A percentile compares a stretch with the other conserved stretches of the same genome.
Conservation (phyloP, 108 stramenopile genomes). For the Licmophora abbreviata region DNA sequence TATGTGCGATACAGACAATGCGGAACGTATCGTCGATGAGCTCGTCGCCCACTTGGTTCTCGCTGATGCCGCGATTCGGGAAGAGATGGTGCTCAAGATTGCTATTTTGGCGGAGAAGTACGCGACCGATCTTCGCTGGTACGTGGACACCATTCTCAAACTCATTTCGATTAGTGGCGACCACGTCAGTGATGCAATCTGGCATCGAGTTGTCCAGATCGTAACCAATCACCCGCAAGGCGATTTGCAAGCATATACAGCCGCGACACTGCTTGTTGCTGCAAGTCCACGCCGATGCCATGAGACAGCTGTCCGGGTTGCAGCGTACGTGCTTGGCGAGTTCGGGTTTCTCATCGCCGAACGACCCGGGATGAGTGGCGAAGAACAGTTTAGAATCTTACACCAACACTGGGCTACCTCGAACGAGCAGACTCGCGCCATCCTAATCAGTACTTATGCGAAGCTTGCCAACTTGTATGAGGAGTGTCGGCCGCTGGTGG, state of each 20-base stretch:
- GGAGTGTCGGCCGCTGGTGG: slow-evolving; percentile 85
- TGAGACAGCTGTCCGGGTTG: slow-evolving; percentile 86
- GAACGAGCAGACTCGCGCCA: slow-evolving; percentile 58
- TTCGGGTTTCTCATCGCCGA: slow-evolving; percentile 96
- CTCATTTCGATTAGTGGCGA: slow-evolving; percentile 92
- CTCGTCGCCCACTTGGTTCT: slow-evolving; percentile 83
- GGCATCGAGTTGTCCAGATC: slow-evolving; percentile 97
- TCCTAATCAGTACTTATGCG: slow-evolving; percentile 90
- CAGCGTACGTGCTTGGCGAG: slow-evolving; percentile 95
- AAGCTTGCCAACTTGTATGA: slow-evolving; percentile 94
- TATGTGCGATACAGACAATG: slow-evolving; percentile 93
- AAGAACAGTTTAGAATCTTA: slow-evolving; percentile 89
- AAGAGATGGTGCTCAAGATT: slow-evolving; percentile 98
- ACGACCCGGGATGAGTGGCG: slow-evolving; percentile 83
- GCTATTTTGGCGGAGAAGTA: slow-evolving; percentile 98
- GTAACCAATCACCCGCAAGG: slow-evolving; percentile 96
- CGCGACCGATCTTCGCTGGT: slow-evolving; percentile 93
- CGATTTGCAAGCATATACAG: slow-evolving; percentile 92
- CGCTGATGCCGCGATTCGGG: slow-evolving; percentile 89
- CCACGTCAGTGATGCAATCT: slow-evolving; percentile 93
- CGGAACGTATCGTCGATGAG: slow-evolving; percentile 89
- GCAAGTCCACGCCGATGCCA: slow-evolving; percentile 83
- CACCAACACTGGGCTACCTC: slow-evolving; percentile 92
- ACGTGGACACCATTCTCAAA: slow-evolving; percentile 95
- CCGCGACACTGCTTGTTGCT: slow-evolving; percentile 78